Conservation (phyloP, 2,329 filamentous ascomycete species). For the Hymenoscyphus occultus region DNA sequence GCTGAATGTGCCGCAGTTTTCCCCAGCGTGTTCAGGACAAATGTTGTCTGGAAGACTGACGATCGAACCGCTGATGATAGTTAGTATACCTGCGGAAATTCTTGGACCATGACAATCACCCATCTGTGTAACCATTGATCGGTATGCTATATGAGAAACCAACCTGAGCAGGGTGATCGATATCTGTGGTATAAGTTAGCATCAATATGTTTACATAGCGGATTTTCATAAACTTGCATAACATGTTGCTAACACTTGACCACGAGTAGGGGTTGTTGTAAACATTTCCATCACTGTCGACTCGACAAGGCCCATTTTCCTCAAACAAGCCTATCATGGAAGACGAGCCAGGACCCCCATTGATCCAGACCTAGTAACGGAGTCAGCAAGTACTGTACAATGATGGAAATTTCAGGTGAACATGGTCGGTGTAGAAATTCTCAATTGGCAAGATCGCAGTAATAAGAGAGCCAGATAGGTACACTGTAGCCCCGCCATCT, state of each 20-base stretch:
- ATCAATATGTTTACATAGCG: background rate
- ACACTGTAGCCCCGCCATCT: background rate
- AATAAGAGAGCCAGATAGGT: background rate
- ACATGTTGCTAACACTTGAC: conserved; percentile 56
- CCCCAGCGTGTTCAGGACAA: conserved; percentile 49
- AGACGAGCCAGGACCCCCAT: conserved; percentile 62
- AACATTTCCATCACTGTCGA: conserved; percentile 40
- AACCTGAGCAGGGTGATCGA: conserved; percentile 33
- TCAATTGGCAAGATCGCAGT: no score
- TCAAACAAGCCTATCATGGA: conserved; percentile 62
- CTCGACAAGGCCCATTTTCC: conserved; percentile 51
- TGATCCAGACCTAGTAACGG: conserved; percentile 53
- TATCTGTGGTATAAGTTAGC: conserved; percentile 13
- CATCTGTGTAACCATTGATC: conserved; percentile 27
- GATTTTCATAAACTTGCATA: conserved; percentile 53
- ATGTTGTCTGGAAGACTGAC: conserved; percentile 45
- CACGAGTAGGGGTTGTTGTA: conserved; percentile 53
- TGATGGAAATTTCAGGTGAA: background rate
- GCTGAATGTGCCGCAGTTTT: conserved; percentile 54
- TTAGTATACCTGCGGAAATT: conserved; percentile 11
- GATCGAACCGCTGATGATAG: conserved; percentile 31
- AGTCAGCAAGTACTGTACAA: background rate
- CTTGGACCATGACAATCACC: conserved; percentile 9
- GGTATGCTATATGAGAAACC: conserved; percentile 40
- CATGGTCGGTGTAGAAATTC: background rate